Evolutionary conservation across 1,284 basidiomycete genomes (phyloP), one percentile per base, ranked within the genome.

Genomic region (Violaceomyces palustris): DNA sequence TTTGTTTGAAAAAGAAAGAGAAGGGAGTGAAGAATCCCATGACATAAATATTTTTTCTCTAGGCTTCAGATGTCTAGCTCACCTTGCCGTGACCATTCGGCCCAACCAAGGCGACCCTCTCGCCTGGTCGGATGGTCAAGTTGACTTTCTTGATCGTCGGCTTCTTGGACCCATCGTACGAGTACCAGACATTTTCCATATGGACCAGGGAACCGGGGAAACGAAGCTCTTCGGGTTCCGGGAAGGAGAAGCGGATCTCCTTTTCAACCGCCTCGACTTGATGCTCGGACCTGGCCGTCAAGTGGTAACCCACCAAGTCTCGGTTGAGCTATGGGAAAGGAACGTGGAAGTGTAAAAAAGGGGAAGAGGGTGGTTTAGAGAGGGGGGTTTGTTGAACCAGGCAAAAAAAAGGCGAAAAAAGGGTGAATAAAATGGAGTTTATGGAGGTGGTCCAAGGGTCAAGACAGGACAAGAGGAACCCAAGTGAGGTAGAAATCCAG

Each of bases 311-410:
- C 12, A 32, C 52, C 3, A 55, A 32, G 62, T 85, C 82, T 12
- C 82, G 76, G 56, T 83, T 83, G 27, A 84, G 76, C 73, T 42
- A n/a, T n/a, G n/a, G n/a, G n/a, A n/a, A n/a, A n/a, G n/a, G n/a
- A n/a, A n/a, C n/a, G n/a, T n/a, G n/a, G n/a, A n/a, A n/a, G n/a
- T n/a, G n/a, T n/a, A n/a, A n/a, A n/a, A n/a, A n/a, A n/a, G n/a
- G n/a, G n/a, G n/a, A n/a, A n/a, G n/a, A n/a, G n/a, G n/a, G n/a
- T n/a, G n/a, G n/a, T n/a, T n/a, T n/a, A n/a, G n/a, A n/a, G n/a
- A n/a, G n/a, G n/a, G n/a, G n/a, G n/a, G n/a, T n/a, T n/a, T n/a
- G n/a, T n/a, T n/a, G n/a, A n/a, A n/a, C n/a, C n/a, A n/a, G n/a
- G n/a, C n/a, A n/a, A n/a, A n/a, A n/a, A n/a, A n/a, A n/a, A n/a